Evolutionary conservation across 192 early-diverging fungal genomes (phyloP).

Genomic region (Coemansia pectinata): DNA sequence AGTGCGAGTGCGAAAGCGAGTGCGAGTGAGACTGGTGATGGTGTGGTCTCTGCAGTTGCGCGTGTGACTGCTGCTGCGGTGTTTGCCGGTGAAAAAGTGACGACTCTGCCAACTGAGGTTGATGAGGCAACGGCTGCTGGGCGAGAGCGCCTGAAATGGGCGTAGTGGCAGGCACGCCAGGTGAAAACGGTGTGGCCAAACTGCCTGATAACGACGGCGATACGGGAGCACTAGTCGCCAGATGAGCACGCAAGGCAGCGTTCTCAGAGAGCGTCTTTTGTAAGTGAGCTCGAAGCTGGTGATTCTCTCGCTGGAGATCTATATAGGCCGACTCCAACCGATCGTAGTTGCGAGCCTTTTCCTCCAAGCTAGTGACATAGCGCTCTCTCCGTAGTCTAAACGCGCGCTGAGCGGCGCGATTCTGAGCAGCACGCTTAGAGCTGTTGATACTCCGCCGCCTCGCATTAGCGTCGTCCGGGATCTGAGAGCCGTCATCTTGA

Average conservation of each 20-base stretch:
- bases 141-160: slow-evolving; percentile 7
- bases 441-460: slow-evolving; percentile 50
- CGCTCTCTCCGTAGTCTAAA: slow-evolving; percentile 50
- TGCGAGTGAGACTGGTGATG: slow-evolving; percentile 12
- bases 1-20: slow-evolving; percentile 11
- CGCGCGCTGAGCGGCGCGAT: slow-evolving; percentile 50
- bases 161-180: background rate
- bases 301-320: slow-evolving; percentile 46
- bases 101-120: background rate
- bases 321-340: slow-evolving; percentile 42
- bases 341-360: slow-evolving; percentile 51
- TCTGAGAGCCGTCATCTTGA: slow-evolving; percentile 29
- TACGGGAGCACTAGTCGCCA: slow-evolving; percentile 28
- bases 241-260: slow-evolving; percentile 21
- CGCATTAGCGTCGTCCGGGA: slow-evolving; percentile 17
- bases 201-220: slow-evolving; percentile 21
- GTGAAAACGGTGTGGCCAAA: slow-evolving; percentile 16
- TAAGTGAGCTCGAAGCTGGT: slow-evolving; percentile 29
- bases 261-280: slow-evolving; percentile 34
- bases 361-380: slow-evolving; percentile 49
- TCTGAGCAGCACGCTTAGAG: slow-evolving; percentile 55
- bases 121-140: background rate
- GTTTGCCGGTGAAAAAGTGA: slow-evolving; percentile 8
- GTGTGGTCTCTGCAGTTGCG: slow-evolving; percentile 9
- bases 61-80: slow-evolving; percentile 12